A percentile compares a stretch with the other conserved stretches of the same genome.
Conservation (phyloP, 2,329 filamentous ascomycete genomes). For the Ophiostoma sp. region DNA sequence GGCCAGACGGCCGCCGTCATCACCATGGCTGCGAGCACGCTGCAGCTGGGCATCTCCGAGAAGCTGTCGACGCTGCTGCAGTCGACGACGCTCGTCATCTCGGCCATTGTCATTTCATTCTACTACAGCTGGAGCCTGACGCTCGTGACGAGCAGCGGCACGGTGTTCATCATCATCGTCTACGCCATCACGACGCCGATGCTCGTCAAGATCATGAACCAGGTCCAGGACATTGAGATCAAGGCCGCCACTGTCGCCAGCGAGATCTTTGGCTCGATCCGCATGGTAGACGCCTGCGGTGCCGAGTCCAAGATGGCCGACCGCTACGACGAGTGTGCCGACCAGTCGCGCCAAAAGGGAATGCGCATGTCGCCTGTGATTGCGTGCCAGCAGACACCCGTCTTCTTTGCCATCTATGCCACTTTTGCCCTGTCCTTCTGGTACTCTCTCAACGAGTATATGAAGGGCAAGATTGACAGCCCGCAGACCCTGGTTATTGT, state of each 20-base stretch:
- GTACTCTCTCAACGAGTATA: constrained; percentile 52
- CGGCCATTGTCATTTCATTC: constrained; percentile 51
- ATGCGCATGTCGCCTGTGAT: constrained; percentile 32
- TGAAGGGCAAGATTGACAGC: constrained; percentile 43
- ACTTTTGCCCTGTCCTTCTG: constrained; percentile 56
- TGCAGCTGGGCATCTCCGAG: constrained; percentile 59
- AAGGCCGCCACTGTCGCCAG: constrained; percentile 55
- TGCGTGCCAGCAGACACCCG: constrained; percentile 33
- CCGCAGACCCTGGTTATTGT: constrained; percentile 51
- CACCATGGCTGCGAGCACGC: constrained; percentile 56
- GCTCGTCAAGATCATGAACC: constrained; percentile 48
- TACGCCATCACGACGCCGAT: constrained; percentile 48
- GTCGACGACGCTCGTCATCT: constrained; percentile 47
- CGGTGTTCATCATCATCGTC: constrained; percentile 50
- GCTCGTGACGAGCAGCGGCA: constrained; percentile 51
- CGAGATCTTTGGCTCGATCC: constrained; percentile 53
- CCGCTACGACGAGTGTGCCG: constrained; percentile 51
- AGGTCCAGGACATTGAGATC: constrained; percentile 46
- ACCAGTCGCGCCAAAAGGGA: constrained; percentile 41
- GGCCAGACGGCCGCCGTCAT: constrained; percentile 58
- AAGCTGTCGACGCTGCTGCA: constrained; percentile 56
- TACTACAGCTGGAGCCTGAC: constrained; percentile 54
- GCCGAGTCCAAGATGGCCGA: constrained; percentile 51
- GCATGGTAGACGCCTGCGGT: constrained; percentile 59
- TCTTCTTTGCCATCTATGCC: constrained; percentile 34